phyloP scores from a whole-genome alignment of 495 filamentous ascomycete genomes.

The Penicillium lagena region DNA sequence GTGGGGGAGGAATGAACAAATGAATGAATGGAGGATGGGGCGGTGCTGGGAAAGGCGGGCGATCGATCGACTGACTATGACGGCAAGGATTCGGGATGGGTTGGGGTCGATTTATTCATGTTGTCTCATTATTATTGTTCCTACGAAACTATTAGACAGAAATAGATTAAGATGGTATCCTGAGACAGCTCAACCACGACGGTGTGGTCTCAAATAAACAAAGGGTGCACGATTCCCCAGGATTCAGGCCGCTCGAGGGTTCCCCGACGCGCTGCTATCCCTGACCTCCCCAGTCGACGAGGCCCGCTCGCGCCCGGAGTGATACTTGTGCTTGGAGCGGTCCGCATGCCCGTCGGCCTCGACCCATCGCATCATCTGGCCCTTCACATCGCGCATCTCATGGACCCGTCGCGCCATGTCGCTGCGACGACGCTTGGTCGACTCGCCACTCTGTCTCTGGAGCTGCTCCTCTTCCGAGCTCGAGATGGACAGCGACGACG shows the following conservation, averaged over 20 bases:
- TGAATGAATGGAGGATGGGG: no score
- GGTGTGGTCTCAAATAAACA: neutral
- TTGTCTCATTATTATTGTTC: no score
- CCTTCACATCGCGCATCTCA: conserved; percentile 37
- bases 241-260: neutral
- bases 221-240: neutral
- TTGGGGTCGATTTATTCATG: no score
- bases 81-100: no score
- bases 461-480: conserved; percentile 73
- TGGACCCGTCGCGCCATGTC: conserved; percentile 26
- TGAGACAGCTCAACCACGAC: no score
- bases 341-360: conserved; percentile 22
- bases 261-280: neutral
- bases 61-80: no score
- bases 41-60: no score
- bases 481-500: conserved; percentile 50
- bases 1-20: no score
- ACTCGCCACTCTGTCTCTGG: conserved; percentile 42
- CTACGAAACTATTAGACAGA: no score
- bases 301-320: conserved; percentile 12
- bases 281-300: conserved; percentile 7
- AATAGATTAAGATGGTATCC: no score
- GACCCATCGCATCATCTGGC: conserved; percentile 35
- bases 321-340: conserved; percentile 11
- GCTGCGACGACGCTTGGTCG: conserved; percentile 20